Base-by-base conservation (phyloP, 805 yeast species). In the Torulaspora gathmanii region DNA sequence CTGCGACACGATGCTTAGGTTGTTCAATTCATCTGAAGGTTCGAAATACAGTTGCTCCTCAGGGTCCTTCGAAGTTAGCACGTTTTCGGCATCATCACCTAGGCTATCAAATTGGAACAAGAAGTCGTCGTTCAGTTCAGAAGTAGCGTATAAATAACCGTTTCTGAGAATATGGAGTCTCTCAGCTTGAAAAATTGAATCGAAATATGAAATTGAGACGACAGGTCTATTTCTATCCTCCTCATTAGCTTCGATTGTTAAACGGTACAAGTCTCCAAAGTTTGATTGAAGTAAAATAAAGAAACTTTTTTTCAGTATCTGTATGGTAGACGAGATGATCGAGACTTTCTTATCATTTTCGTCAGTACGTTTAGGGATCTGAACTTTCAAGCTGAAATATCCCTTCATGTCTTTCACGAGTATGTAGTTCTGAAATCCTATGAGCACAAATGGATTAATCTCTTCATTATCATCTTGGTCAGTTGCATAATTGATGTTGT, bases 101-200 rank as follows among this genome's bases (percentile, higher is more conserved):
- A 89, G 67, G 40, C 76, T 76, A 50, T 83, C 87, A 56, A 91
- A 84, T 60, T 88, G 96, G 56, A 82, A 86, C n/a, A 86, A 69
- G 15, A 70, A 63, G 55, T 82, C 86, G 56, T 83, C 80, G 23
- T 83, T 80, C 45, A 70, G 63, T 46, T 82, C 82, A 7, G 80
- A 68, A 49, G 82, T 80, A 1, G 83, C 84, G 60, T 79, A 86
- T 29, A 91, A 55, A 52, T 80, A 84, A 0, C 98, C 99, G 5
- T 85, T 75, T 51, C 76, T 82, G 50, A 89, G 72, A 33, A 91
- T 78, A 31, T 73, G 69, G 10, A 91, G 54, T 4, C 73, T 60
- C 16, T 71, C 69, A 20, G 85, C 74, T 1, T 74, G 61, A 1
- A 89, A 85, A 28, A 86, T 72, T 0, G 95, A 74, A 58, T 86